Conservation (phyloP, 2,329 filamentous ascomycete species). For the Pseudogymnoascus sp. region DNA sequence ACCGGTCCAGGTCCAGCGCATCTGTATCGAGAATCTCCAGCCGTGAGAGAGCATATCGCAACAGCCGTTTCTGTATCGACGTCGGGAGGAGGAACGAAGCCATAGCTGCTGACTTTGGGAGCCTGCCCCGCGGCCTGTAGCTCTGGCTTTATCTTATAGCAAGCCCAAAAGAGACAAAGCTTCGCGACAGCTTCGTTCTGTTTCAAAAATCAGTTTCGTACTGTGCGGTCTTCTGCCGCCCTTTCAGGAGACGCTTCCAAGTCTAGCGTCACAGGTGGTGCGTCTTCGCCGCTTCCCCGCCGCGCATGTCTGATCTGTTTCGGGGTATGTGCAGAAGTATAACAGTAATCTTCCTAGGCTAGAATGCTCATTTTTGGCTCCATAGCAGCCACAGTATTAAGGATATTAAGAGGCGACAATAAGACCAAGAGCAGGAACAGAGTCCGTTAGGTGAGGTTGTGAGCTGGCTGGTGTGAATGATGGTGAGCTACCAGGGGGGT, state of each 20-base stretch:
- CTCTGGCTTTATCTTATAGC: background rate
- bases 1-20: conserved; percentile 73
- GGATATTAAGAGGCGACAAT: background rate
- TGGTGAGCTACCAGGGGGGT: conserved; percentile 1
- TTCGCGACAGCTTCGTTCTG: background rate
- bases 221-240: background rate
- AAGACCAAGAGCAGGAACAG: background rate
- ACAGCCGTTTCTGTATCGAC: conserved; percentile 78
- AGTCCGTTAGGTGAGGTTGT: conserved; percentile 3
- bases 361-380: background rate
- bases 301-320: conserved; percentile 3
- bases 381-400: background rate
- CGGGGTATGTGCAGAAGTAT: background rate
- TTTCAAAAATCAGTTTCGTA: conserved; percentile 2
- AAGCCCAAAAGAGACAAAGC: background rate
- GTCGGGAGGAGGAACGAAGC: conserved; percentile 34
- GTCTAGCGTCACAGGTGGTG: conserved; percentile 2
- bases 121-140: background rate
- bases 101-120: conserved; percentile 18
- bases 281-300: conserved; percentile 3
- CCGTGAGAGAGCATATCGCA: conserved; percentile 76
- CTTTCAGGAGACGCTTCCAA: conserved; percentile 1
- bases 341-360: background rate
- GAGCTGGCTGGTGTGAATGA: conserved; percentile 1
- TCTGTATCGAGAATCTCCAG: conserved; percentile 84